Base-by-base conservation (phyloP, 2,329 filamentous ascomycete genomes). In the Massarina eburnea region DNA sequence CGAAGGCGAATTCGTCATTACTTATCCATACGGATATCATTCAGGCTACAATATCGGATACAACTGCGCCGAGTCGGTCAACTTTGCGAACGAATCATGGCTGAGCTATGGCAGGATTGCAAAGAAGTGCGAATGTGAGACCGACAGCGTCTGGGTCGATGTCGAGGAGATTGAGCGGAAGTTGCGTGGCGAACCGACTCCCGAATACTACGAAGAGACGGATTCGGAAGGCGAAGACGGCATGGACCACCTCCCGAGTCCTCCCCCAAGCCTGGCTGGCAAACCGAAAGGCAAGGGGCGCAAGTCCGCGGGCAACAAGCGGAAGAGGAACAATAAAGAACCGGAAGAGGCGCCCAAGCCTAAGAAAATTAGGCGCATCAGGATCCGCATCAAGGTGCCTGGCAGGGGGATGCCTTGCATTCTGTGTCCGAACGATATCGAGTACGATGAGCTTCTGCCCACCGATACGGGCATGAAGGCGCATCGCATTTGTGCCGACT, bases 71-170 rank as follows among this genome's bases (percentile, higher is more conserved):
- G 94, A 99, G 68, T 96, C 94, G 7, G 94, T 99, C 73, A 99
- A 99, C 67, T 99, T 99, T 70, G 94, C 92, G 4, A 85, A 95
- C 8, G 91, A 96, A 57, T 87, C 89, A 22, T 99, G 94, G 94
- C 75, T 99, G 36, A 87, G 95, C 40, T 96, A 94, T 76, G 94
- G 91, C 18, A 89, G 91, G 60, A 91, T 96, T 57, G 94, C 94
- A 14, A 96, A 96, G 73, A 95, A 94, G 69, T 99, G 94, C 71
- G 86, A 97, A 64, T 99, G 94, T 66, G 91, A 96, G 55, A 85
- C 95, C 49, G 94, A 99, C 75, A 97, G 92, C 62, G 94, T 99
- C 3, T 99, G 95, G 91, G 91, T 99, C 42, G 91, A 99, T 64
- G 91, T 97, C 3, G 85, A 89, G 47, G 94, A 96, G 61, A 95